Evolutionary conservation across 805 yeast species (phyloP), one percentile per base, ranked within the genome.

Genomic region (Nakazawaea ambrosiae): DNA sequence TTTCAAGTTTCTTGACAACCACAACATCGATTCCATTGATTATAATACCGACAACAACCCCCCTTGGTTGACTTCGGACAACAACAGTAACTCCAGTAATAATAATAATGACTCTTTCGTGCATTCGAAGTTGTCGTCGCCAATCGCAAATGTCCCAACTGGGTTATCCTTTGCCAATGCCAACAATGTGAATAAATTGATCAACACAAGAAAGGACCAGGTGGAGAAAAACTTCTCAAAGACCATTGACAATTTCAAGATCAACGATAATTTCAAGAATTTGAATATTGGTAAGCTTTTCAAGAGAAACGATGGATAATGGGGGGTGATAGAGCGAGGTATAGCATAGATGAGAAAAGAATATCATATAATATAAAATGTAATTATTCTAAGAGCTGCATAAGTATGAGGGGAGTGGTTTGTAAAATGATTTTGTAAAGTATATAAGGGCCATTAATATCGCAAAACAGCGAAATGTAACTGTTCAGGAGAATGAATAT

Each of bases 201-300:
- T 63, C 20, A 65, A 58, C 36, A 68, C 71, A 17, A 66, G 66
- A 43, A 36, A 23, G 27, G 70, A 66, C 34, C 54, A 54, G 46
- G 62, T 53, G 14, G 64, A 58, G 61, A 73, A 54, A 56, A 68
- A 57, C 60, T 63, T 57, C 46, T 70, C 49, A 36, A 70, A 49
- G 63, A 70, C 63, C 55, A 40, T 63, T 56, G 44, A 67, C 30
- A 75, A 75, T 40, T 78, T 78, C 19, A 79, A 64, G 53, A 78
- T 81, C 38, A 79, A 79, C 51, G 87, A 81, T 50, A 80, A 78
- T 45, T 68, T 79, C 55, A 73, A 69, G 49, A 74, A 64, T 43
- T 68, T 37, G 36, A 37, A 37, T 16, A 22, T 81, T 42, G 84
- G 86, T 7, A 73, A 81, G 40, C 60, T 74, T 36, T 73, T 73